Percentiles rank a stretch among this genome's conserved stretches.
These are phyloP conservation scores for Termitomyces eurrhizus DNA, from an alignment of 768 basidiomycete genomes.

Conservation along the genomic window DNA sequence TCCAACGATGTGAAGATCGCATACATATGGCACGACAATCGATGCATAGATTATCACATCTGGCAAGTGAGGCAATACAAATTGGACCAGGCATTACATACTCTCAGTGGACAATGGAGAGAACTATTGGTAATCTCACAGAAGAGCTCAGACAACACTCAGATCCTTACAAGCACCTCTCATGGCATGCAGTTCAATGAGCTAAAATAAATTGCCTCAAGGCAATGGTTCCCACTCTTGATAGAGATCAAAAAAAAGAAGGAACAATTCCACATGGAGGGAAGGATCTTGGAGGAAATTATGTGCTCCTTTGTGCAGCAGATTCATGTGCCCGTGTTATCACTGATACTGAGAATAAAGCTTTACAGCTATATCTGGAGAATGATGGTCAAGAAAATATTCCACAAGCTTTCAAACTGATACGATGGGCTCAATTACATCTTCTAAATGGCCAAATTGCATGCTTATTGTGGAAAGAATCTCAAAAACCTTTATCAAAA, in stretches of 20 bases:
- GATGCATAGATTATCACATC: constrained; percentile 28
- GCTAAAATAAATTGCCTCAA: constrained; percentile 11
- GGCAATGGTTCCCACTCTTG: constrained; percentile 7
- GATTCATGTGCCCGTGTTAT: not conserved
- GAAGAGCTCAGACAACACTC: constrained; percentile 13
- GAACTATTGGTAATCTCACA: constrained; percentile 1
- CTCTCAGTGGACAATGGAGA: constrained; percentile 17
- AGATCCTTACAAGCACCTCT: constrained; percentile 15
- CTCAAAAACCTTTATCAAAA: not conserved
- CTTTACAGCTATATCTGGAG: not conserved
- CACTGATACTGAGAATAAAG: not conserved
- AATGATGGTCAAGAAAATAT: not conserved
- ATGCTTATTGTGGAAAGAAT: constrained; percentile 15
- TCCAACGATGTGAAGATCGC: constrained; percentile 14
- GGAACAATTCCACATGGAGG: not conserved
- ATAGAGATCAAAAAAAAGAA: not conserved
- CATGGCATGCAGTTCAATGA: not conserved
- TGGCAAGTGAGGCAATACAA: constrained; percentile 19
- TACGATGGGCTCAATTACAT: constrained; percentile 16
- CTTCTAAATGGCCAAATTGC: constrained; percentile 21
- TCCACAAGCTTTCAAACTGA: not conserved
- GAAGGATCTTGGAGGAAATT: not conserved
- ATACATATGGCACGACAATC: constrained; percentile 32
- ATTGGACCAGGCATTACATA: constrained; percentile 18
- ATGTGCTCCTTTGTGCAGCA: not conserved